Base-by-base conservation (phyloP, 2,329 filamentous ascomycete species). In the Rutstroemia sp. region DNA sequence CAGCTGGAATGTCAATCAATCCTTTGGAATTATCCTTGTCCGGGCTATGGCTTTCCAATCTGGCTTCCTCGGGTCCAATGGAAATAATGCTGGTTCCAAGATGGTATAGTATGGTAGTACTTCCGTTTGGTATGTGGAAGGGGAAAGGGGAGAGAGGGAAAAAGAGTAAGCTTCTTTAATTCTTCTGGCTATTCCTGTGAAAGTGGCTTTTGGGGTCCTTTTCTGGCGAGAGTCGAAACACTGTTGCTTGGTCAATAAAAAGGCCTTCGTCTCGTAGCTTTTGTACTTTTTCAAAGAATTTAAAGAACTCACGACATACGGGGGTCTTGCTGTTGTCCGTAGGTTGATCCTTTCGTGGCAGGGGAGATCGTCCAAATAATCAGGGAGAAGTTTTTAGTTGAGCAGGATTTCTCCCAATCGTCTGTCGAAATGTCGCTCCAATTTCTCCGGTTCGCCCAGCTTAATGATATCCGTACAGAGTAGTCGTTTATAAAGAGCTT, bases 21-120 rank as follows among this genome's bases (percentile, higher is more conserved):
- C 23, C 34, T 42, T 21, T 19, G 16, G 27, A 53, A 16, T 8
- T 46, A 53, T 49, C 52, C 45, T 54, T 42, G 45, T 54, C 45
- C 37, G 45, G 37, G 25, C 27, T 54, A 34, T 49, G 52, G 34
- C 16, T 39, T 39, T 30, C 39, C 39, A 12, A 39, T 44, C n/a
- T 49, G 47, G 39, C 16, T 42, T 19, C 16, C 18, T 42, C 18
- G 39, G 18, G 9, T 42, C 39, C 39, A 19, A 42, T 42, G 39
- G 39, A 10, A 34, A 34, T 12, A 34, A 14, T 34, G 30, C 30
- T 34, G 30, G 30, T 9, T 34, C 30, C 30, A 34, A 34, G 30
- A 34, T 34, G 30, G 30, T 12, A 12, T 12, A 34, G 30, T 34
- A 34, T 34, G 30, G 30, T 34, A 34, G 30, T 34, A 42, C 25